Percentiles rank a stretch among this genome's conserved stretches.
phyloP scores from a whole-genome alignment of 805 yeast genomes.

The Cyberlindnera samutprakarnensis region DNA sequence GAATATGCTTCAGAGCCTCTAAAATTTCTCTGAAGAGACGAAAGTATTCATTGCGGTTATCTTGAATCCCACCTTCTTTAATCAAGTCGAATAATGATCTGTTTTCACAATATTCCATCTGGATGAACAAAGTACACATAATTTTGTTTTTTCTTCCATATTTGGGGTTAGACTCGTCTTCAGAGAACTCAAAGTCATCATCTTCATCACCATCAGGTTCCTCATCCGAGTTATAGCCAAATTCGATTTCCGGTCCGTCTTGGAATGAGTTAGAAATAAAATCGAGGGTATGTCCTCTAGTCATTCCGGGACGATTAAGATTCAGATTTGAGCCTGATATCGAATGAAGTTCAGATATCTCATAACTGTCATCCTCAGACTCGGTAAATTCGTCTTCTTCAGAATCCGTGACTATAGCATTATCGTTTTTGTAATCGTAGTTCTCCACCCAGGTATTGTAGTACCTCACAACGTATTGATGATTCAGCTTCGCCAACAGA shows the following conservation, averaged over 20 bases:
- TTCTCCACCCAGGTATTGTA: conserved; percentile 96
- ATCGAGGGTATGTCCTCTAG: conserved; percentile 40
- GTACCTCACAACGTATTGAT: conserved; percentile 92
- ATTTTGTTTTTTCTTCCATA: conserved; percentile 22
- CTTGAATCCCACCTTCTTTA: conserved; percentile 60
- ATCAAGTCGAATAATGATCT: conserved; percentile 82
- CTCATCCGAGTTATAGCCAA: conserved; percentile 29
- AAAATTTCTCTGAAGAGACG: conserved; percentile 77
- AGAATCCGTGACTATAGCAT: conserved; percentile 27
- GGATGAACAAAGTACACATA: conserved; percentile 78
- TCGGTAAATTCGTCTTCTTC: conserved; percentile 14
- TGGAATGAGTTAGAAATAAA: conserved; percentile 58
- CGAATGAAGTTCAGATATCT: not conserved
- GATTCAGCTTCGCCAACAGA: conserved; percentile 84
- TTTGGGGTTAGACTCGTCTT: conserved; percentile 3
- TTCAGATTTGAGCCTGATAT: not conserved
- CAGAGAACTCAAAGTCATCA: conserved; percentile 17
- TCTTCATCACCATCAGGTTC: conserved; percentile 15
- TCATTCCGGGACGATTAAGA: conserved; percentile 22
- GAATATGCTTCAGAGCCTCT: conserved; percentile 88
- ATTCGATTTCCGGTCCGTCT: conserved; percentile 42
- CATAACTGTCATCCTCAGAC: conserved; percentile 4
- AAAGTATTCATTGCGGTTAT: conserved; percentile 79
- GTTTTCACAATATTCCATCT: conserved; percentile 98
- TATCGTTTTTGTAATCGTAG: conserved; percentile 23